Percentiles rank a stretch among this genome's conserved stretches.
Conservation (phyloP, 2,329 filamentous ascomycete species). For the Juglanconis sp. region DNA sequence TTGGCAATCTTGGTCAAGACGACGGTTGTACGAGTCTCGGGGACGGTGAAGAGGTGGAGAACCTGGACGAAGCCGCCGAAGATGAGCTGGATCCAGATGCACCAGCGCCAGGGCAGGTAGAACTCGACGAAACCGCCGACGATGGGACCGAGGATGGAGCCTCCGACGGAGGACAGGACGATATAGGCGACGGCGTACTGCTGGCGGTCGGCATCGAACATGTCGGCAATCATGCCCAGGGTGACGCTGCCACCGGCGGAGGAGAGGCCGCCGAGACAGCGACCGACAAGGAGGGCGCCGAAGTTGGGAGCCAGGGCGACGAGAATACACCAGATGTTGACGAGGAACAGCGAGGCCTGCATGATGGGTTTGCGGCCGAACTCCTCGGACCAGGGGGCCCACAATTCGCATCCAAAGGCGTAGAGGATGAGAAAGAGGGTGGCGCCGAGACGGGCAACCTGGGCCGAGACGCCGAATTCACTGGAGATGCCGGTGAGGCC, state of each 20-base stretch:
- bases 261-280: constrained; percentile 66
- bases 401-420: constrained; percentile 82
- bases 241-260: constrained; percentile 73
- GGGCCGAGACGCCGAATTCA: constrained; percentile 65
- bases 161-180: constrained; percentile 76
- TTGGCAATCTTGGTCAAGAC: constrained; percentile 79
- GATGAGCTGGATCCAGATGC: constrained; percentile 81
- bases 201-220: constrained; percentile 68
- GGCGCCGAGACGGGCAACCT: constrained; percentile 69
- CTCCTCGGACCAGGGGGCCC: constrained; percentile 86
- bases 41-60: constrained; percentile 66
- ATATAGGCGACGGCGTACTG: constrained; percentile 75
- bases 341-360: constrained; percentile 68
- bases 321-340: constrained; percentile 74
- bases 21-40: constrained; percentile 73
- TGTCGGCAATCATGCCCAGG: constrained; percentile 70
- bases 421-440: constrained; percentile 78
- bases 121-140: constrained; percentile 73
- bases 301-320: constrained; percentile 74
- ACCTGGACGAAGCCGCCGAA: constrained; percentile 68
- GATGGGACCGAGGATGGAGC: constrained; percentile 72
- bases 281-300: constrained; percentile 65
- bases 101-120: constrained; percentile 63
- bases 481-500: constrained; percentile 62
- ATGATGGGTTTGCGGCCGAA: constrained; percentile 74